phyloP scores from a whole-genome alignment of 768 basidiomycete genomes.

The Mycena galericulata region DNA sequence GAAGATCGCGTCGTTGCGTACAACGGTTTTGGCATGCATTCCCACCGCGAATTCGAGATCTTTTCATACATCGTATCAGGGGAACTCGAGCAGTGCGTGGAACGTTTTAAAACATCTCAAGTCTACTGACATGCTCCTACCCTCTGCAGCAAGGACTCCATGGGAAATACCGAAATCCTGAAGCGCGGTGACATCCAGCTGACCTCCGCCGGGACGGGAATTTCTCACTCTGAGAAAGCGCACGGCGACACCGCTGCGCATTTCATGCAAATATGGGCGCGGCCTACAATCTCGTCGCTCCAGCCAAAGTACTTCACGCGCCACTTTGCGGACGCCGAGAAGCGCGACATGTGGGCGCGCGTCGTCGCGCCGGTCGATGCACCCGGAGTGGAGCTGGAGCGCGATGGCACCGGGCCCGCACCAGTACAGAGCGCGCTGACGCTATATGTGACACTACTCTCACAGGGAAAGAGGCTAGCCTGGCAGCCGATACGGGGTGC shows the following conservation, averaged over 20 bases:
- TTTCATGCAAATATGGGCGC: slow-evolving; percentile 66
- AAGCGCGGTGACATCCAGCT: slow-evolving; percentile 91
- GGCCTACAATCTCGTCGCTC: slow-evolving; percentile 56
- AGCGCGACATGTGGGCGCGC: slow-evolving; percentile 78
- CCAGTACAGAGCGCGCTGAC: slow-evolving; percentile 79
- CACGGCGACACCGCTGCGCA: slow-evolving; percentile 58
- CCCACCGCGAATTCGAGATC: slow-evolving; percentile 89
- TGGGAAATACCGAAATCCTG: slow-evolving; percentile 91
- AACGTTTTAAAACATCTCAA: no score
- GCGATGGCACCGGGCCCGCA: slow-evolving; percentile 82
- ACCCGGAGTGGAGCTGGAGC: slow-evolving; percentile 65
- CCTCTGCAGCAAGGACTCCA: slow-evolving; percentile 81
- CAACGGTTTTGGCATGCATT: slow-evolving; percentile 90
- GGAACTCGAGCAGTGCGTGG: slow-evolving; percentile 82
- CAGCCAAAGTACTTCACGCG: slow-evolving; percentile 90
- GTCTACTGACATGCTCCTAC: neutral
- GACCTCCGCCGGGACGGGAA: slow-evolving; percentile 68
- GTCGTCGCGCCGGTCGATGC: slow-evolving; percentile 81
- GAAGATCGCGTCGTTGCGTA: slow-evolving; percentile 84
- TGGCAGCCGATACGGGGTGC: slow-evolving; percentile 60
- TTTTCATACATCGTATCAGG: slow-evolving; percentile 89
- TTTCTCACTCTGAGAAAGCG: slow-evolving; percentile 64
- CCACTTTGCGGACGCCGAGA: slow-evolving; percentile 85
- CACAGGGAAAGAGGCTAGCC: slow-evolving; percentile 63
- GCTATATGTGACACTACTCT: slow-evolving; percentile 82